phyloP scores from a whole-genome alignment of 2,329 filamentous ascomycete genomes.

The Beauveria sp. region DNA sequence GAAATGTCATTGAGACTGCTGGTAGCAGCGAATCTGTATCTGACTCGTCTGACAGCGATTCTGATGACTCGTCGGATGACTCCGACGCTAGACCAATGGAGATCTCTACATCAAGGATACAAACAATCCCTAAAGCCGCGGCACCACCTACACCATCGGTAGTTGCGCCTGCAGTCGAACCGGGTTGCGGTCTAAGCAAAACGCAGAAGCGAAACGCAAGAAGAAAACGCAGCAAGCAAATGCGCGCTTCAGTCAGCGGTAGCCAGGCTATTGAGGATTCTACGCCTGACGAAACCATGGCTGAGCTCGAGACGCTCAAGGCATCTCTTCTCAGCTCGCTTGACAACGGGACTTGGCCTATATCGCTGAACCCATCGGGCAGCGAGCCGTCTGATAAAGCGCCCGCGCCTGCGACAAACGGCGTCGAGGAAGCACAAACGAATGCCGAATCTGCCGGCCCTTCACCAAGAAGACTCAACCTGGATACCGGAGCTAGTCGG shows the following conservation, averaged over 20 bases:
- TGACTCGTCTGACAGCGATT: conserved; percentile 25
- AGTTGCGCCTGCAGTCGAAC: conserved; percentile 18
- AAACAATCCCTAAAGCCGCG: neutral
- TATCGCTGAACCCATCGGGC: conserved; percentile 3
- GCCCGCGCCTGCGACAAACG: neutral
- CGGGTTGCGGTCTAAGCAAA: conserved; percentile 30
- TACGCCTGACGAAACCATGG: conserved; percentile 2
- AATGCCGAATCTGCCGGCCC: neutral
- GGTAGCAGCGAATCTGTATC: conserved; percentile 19
- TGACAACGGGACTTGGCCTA: conserved; percentile 9
- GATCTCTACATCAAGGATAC: neutral
- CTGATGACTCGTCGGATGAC: conserved; percentile 1
- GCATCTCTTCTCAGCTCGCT: conserved; percentile 5
- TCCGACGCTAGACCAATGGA: conserved; percentile 2
- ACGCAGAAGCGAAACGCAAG: conserved; percentile 48
- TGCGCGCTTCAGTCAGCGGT: conserved; percentile 7
- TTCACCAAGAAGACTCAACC: neutral
- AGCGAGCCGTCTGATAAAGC: conserved; percentile 4
- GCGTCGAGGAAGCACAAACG: neutral
- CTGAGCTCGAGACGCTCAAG: conserved; percentile 5
- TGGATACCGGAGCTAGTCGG: conserved; percentile 52
- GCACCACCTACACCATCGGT: neutral
- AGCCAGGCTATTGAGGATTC: conserved; percentile 16
- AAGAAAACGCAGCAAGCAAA: conserved; percentile 31
- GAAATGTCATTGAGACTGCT: neutral